Base-by-base conservation (phyloP, 2,329 filamentous ascomycete species). In the Sporothrix phasma region DNA sequence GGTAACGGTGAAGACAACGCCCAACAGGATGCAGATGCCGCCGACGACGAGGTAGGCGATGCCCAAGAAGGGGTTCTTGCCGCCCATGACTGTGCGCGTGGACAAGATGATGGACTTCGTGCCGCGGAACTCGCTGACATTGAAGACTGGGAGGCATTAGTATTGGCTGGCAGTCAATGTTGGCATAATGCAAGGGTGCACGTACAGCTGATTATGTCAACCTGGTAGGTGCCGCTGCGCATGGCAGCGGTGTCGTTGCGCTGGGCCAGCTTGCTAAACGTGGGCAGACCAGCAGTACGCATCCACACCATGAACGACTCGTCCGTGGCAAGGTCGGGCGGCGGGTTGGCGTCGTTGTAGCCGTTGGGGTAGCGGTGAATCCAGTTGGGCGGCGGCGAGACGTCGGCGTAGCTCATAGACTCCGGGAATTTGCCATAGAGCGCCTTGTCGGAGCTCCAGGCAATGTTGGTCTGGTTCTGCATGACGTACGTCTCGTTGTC, bases 251-350 rank as follows among this genome's bases (percentile, higher is more conserved):
- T 80, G 73, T 96, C 88, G 72, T 97, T 97, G 66, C 92, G 84
- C 74, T 88, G 84, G 53, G 91, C 90, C 54, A 99, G 80, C 78
- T 99, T 99, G 82, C 90, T 96, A 74, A 99, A 99, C 5, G 88
- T 88, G 0, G 94, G 94, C 70, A 97, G 78, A 65, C 93, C 94
- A 26, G 94, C 94, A 1, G 95, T 96, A 70, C 94, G 87, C 94
- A 99, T 99, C 94, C 94, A 99, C 24, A 97, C 92, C 77, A 97
- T 92, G 75, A 99, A 96, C 49, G 86, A 85, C 74, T 96, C 89
- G 77, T 91, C 87, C 0, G 85, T 77, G 67, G 87, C 81, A 19
- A 97, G 75, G 70, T 94, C 77, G 0, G 92, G 91, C 24, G 90
- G 86, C 1, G 83, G 84, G 61, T 82, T 81, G 0, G 83, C 76